Percentiles rank a stretch among this genome's conserved stretches.
Conservation (phyloP, 331 rosid genomes). For the Quercus lobata region DNA sequence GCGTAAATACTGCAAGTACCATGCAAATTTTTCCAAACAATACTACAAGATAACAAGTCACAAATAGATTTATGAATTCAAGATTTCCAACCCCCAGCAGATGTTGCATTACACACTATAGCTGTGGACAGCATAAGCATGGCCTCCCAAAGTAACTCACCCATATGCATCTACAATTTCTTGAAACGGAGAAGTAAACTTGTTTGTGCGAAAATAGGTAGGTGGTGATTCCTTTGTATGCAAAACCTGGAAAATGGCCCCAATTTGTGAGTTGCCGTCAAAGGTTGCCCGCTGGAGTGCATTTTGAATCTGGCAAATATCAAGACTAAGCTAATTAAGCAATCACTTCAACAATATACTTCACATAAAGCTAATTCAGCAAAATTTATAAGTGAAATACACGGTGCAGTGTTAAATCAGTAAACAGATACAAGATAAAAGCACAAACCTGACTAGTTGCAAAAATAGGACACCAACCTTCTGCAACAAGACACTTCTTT, state of each 20-base stretch:
- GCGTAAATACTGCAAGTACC: too few relatives aligned
- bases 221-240: constrained; percentile 71
- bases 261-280: constrained; percentile 66
- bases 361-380: background rate
- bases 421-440: constrained; percentile 7
- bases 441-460: constrained; percentile 61
- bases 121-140: background rate
- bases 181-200: constrained; percentile 65
- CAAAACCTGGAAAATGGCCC: constrained; percentile 68
- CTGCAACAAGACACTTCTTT: constrained; percentile 71
- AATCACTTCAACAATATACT: background rate
- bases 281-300: constrained; percentile 53
- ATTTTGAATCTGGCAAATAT: constrained; percentile 46
- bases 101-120: background rate
- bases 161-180: constrained; percentile 87
- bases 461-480: constrained; percentile 79
- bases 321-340: constrained; percentile 14
- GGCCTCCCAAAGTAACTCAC: constrained; percentile 35
- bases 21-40: background rate
- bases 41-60: background rate
- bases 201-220: constrained; percentile 63
- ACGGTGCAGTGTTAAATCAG: constrained; percentile 4
- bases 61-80: background rate
- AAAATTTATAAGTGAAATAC: background rate
- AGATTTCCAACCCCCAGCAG: background rate